These are phyloP conservation scores for Oryza punctata DNA, from an alignment of 176 grass and related monocot species.

Conservation along the genomic window DNA sequence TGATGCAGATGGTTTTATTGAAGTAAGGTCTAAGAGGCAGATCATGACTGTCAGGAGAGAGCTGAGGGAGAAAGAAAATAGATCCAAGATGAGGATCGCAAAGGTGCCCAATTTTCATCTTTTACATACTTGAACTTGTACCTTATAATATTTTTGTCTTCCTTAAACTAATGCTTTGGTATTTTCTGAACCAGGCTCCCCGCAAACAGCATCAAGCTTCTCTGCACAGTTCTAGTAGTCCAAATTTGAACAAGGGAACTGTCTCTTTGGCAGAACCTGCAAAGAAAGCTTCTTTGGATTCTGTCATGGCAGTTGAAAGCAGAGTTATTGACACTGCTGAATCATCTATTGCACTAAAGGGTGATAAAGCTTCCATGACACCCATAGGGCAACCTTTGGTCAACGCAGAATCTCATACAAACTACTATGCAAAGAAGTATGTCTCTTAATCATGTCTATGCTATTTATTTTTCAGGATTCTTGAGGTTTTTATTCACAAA, in stretches of 20 bases:
- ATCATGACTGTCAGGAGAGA: conserved; percentile 93
- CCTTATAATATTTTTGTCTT: conserved; percentile 12
- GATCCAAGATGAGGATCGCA: conserved; percentile 69
- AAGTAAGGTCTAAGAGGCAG: conserved; percentile 97
- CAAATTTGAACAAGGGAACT: conserved; percentile 54
- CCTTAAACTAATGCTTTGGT: conserved; percentile 24
- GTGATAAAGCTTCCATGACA: conserved; percentile 48
- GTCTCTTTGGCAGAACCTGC: conserved; percentile 38
- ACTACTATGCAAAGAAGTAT: conserved; percentile 61
- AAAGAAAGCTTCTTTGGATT: conserved; percentile 43
- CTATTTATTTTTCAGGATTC: conserved; percentile 16
- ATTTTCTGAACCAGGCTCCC: conserved; percentile 52
- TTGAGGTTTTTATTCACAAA: conserved; percentile 24
- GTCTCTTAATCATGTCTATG: conserved; percentile 33
- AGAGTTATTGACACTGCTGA: conserved; percentile 46
- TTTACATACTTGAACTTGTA: conserved; percentile 31
- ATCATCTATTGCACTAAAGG: conserved; percentile 47
- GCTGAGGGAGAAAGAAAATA: conserved; percentile 95
- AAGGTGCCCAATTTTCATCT: conserved; percentile 63
- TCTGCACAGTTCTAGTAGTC: conserved; percentile 42
- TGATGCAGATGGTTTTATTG: conserved; percentile 98
- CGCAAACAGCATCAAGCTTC: conserved; percentile 60
- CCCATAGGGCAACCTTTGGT: conserved; percentile 60
- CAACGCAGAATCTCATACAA: conserved; percentile 57
- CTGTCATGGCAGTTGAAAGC: conserved; percentile 39